phyloP scores from a whole-genome alignment of 2,329 filamentous ascomycete species.

The Plectosphaerella plurivora region DNA sequence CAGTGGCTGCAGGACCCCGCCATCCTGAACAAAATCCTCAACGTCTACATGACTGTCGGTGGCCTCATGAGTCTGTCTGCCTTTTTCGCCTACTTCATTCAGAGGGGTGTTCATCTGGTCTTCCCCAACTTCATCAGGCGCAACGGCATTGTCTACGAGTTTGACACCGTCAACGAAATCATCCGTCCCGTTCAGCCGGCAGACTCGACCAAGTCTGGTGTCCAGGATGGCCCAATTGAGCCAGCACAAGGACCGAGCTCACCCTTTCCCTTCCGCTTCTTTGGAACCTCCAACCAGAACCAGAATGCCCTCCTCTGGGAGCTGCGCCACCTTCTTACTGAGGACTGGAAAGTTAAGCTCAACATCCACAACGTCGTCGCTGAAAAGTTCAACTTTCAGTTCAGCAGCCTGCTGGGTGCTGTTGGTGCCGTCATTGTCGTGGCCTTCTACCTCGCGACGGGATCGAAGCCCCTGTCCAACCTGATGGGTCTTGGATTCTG shows the following conservation, averaged over 20 bases:
- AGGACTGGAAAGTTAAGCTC: constrained; percentile 46
- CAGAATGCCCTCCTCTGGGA: constrained; percentile 38
- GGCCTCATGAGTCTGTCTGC: constrained; percentile 73
- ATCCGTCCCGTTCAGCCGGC: constrained; percentile 21
- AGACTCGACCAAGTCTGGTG: not conserved
- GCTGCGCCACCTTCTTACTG: constrained; percentile 43
- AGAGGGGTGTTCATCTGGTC: constrained; percentile 59
- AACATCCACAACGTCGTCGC: constrained; percentile 46
- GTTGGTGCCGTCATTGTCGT: constrained; percentile 49
- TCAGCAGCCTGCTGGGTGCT: constrained; percentile 54
- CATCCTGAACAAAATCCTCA: constrained; percentile 76
- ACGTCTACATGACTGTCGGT: constrained; percentile 76
- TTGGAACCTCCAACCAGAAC: not conserved
- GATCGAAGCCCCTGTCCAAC: constrained; percentile 64
- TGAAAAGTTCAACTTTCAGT: constrained; percentile 45
- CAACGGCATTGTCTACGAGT: constrained; percentile 36
- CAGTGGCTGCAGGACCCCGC: constrained; percentile 81
- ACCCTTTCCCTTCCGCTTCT: not conserved
- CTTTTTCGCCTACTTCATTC: constrained; percentile 67
- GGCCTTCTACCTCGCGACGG: constrained; percentile 64
- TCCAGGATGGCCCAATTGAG: constrained; percentile 10
- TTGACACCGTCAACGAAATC: constrained; percentile 34
- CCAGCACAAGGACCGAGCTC: constrained; percentile 14
- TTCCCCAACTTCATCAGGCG: constrained; percentile 69
- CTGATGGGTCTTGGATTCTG: constrained; percentile 83